Evolutionary conservation across 176 grass and related monocot genomes (phyloP), one percentile per base, ranked within the genome.

Genomic region (Ananas comosus): DNA sequence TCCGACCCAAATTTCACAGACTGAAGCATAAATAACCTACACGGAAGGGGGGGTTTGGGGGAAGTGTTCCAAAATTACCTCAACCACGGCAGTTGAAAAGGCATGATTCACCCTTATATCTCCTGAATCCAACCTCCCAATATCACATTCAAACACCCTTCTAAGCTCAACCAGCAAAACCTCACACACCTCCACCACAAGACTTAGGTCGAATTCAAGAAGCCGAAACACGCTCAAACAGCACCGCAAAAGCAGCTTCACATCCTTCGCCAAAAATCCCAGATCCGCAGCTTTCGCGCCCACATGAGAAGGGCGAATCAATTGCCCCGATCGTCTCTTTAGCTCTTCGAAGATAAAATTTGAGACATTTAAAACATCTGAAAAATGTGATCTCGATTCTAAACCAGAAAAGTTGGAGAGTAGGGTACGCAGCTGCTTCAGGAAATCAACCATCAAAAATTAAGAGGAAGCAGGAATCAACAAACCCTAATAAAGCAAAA

Each of bases 111-210:
- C 19, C n/a, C 8, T 21, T 6, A 17, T 59, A 59, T 9, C 56
- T 16, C n/a, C 10, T 16, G 56, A 18, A 7, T 16, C 56, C n/a
- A 2, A 17, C 9, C 2, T n/a, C 6, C 2, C 19, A 17, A 59
- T 10, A 0, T 17, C 56, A 13, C 10, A 16, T 8, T 14, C 16
- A 50, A 12, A 61, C 27, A 73, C 18, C 18, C 71, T 61, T 18
- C 54, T 29, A 2, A 73, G 18, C 13, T 63, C 59, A 1, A 56
- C 33, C 29, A 73, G 22, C 29, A 73, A 21, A 24, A 73, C 49
- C 24, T 61, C 12, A 12, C 71, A 73, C 49, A 63, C 63, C 56
- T 73, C 54, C 42, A 73, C 71, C 11, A 73, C 54, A 54, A 73
- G 21, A 18, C 71, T 63, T 9, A 73, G 33, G 16, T 64, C n/a